Percentiles rank a stretch among this genome's conserved stretches.
Evolutionary conservation across 176 grass and related monocot genomes (phyloP).

Genomic region (Zoysia japonica): DNA sequence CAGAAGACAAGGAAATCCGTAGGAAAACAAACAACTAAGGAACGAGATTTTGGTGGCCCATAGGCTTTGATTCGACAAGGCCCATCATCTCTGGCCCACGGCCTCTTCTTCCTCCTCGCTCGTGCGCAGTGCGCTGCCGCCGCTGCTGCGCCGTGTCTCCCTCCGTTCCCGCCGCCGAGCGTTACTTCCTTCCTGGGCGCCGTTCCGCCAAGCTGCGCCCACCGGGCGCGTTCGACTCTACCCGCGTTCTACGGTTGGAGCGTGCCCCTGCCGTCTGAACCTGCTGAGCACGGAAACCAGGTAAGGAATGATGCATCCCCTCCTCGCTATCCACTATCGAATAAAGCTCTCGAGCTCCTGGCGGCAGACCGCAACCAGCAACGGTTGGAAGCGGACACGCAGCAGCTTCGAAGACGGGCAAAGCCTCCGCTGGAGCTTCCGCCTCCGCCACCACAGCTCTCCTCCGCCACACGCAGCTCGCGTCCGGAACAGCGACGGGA

Average conservation of each 20-base stretch:
- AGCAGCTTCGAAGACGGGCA: too few relatives aligned
- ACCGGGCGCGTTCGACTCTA: not conserved
- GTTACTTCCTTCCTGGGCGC: not conserved
- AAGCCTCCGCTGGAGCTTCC: too few relatives aligned
- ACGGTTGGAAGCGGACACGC: too few relatives aligned
- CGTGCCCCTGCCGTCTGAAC: not conserved
- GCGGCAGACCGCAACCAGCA: too few relatives aligned
- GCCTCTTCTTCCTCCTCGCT: not conserved
- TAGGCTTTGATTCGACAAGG: not conserved
- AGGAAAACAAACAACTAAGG: not conserved
- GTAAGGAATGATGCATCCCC: not conserved
- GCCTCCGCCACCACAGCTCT: too few relatives aligned
- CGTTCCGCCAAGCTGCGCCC: not conserved
- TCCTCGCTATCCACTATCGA: not conserved
- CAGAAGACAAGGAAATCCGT: too few relatives aligned
- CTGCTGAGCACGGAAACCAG: not conserved
- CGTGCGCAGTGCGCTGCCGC: not conserved
- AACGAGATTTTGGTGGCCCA: not conserved
- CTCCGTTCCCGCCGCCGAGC: not conserved
- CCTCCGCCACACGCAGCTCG: too few relatives aligned
- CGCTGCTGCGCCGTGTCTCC: not conserved
- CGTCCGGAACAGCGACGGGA: too few relatives aligned
- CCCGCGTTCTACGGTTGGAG: not conserved
- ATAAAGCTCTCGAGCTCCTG: too few relatives aligned
- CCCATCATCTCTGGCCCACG: constrained; percentile 7